Evolutionary conservation across 257 asterid genomes (phyloP).

Genomic region (Solanum tacnaense): DNA sequence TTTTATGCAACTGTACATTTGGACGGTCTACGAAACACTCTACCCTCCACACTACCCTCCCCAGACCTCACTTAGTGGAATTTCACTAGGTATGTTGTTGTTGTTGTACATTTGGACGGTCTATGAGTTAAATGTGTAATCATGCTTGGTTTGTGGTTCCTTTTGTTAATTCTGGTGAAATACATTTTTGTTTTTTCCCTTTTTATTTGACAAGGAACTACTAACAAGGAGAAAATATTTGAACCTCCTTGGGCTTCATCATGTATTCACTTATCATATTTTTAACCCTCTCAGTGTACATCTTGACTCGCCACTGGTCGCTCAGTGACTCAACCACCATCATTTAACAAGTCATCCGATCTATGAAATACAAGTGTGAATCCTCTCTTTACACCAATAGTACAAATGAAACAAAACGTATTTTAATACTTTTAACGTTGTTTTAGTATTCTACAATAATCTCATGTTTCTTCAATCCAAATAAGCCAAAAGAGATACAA

Average conservation of each 20-base stretch:
- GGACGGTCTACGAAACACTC: not conserved
- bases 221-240: not conserved
- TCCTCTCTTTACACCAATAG: not conserved
- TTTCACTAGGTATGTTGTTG: no score
- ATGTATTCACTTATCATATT: not conserved
- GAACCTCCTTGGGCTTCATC: not conserved
- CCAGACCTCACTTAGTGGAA: no score
- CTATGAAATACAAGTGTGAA: not conserved
- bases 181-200: not conserved
- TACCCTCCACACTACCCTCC: no score
- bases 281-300: not conserved
- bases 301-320: not conserved
- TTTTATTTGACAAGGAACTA: not conserved
- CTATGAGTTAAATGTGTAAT: not conserved
- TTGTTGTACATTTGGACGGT: not conserved
- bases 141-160: not conserved
- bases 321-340: not conserved
- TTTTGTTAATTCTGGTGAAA: not conserved
- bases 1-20: not conserved
- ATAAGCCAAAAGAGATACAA: not conserved
- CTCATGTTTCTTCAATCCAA: not conserved
- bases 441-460: not conserved
- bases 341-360: not conserved
- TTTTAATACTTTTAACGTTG: not conserved
- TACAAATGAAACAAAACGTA: not conserved